Percentiles rank a stretch among this genome's conserved stretches.
These are phyloP conservation scores for Sporothrix mexicana DNA, from an alignment of 2,329 filamentous ascomycete genomes.

Conservation along the genomic window DNA sequence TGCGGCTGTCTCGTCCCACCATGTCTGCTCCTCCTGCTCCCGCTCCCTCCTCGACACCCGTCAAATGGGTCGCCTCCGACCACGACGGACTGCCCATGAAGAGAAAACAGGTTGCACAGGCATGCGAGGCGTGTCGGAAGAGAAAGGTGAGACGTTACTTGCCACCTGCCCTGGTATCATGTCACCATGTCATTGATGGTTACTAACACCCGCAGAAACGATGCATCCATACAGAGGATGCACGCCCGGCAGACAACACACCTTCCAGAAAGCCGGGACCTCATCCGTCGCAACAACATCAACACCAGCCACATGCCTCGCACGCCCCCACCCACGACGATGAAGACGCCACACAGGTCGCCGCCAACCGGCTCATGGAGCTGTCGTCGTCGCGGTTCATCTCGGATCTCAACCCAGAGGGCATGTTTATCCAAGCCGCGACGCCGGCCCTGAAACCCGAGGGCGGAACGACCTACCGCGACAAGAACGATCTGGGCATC, in stretches of 20 bases:
- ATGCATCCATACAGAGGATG: slow-evolving; percentile 49
- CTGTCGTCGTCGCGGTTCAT: slow-evolving; percentile 57
- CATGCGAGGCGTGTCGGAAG: slow-evolving; percentile 60
- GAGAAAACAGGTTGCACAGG: slow-evolving; percentile 64
- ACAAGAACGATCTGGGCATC: slow-evolving; percentile 60
- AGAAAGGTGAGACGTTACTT: slow-evolving; percentile 54
- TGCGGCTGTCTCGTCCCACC: not conserved
- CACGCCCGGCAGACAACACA: not conserved
- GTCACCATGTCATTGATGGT: not conserved
- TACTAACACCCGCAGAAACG: slow-evolving; percentile 44
- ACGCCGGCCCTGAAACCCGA: slow-evolving; percentile 46
- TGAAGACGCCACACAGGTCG: slow-evolving; percentile 40
- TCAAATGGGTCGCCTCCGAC: slow-evolving; percentile 65
- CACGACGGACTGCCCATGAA: slow-evolving; percentile 61
- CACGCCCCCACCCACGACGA: slow-evolving; percentile 18
- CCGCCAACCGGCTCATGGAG: slow-evolving; percentile 42
- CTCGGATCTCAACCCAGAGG: slow-evolving; percentile 65
- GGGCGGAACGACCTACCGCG: slow-evolving; percentile 47
- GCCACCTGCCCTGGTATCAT: too few relatives aligned
- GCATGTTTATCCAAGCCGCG: slow-evolving; percentile 63
- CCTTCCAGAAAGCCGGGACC: slow-evolving; percentile 13
- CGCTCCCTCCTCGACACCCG: slow-evolving; percentile 38
- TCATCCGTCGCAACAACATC: not conserved
- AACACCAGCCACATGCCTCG: too few relatives aligned
- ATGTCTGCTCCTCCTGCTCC: slow-evolving; percentile 25